A percentile compares a stretch with the other conserved stretches of the same genome.
These are phyloP conservation scores for Craterostigma plantagineum DNA, from an alignment of 257 asterid genomes.

Conservation along the genomic window DNA sequence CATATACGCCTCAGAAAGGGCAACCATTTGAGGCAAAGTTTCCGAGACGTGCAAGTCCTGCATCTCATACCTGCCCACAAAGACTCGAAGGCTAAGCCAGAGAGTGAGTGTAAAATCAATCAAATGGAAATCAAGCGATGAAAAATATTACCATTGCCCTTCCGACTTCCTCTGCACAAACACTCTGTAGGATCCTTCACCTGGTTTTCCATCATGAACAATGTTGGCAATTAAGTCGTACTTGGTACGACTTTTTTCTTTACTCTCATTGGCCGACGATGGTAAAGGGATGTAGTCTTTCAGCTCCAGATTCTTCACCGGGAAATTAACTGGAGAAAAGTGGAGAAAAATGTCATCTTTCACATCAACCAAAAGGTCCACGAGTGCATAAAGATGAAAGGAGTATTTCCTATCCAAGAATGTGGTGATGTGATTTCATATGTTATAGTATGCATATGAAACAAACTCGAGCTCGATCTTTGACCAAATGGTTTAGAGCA, in stretches of 20 bases:
- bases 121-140: too few species aligned
- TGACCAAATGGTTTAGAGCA: too few species aligned
- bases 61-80: conserved; percentile 72
- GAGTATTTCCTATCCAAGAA: too few species aligned
- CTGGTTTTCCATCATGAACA: conserved; percentile 66
- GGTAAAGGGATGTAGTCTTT: conserved; percentile 86
- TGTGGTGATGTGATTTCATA: too few species aligned
- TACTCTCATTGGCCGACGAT: too few species aligned
- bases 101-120: too few species aligned
- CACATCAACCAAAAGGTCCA: too few species aligned
- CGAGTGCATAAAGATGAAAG: too few species aligned
- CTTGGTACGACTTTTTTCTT: conserved; percentile 62
- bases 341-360: too few species aligned
- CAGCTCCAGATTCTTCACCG: conserved; percentile 93
- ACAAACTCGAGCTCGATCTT: too few species aligned
- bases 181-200: conserved; percentile 76
- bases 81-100: background rate
- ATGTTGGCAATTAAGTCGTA: conserved; percentile 76
- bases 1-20: conserved; percentile 84
- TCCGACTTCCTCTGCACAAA: conserved; percentile 96
- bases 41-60: conserved; percentile 91
- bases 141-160: conserved; percentile 60
- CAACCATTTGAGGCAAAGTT: conserved; percentile 91
- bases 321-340: conserved; percentile 54
- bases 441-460: too few species aligned